These are phyloP conservation scores for Phaffomyces antillensis DNA, from an alignment of 805 yeast genomes.

Conservation along the genomic window DNA sequence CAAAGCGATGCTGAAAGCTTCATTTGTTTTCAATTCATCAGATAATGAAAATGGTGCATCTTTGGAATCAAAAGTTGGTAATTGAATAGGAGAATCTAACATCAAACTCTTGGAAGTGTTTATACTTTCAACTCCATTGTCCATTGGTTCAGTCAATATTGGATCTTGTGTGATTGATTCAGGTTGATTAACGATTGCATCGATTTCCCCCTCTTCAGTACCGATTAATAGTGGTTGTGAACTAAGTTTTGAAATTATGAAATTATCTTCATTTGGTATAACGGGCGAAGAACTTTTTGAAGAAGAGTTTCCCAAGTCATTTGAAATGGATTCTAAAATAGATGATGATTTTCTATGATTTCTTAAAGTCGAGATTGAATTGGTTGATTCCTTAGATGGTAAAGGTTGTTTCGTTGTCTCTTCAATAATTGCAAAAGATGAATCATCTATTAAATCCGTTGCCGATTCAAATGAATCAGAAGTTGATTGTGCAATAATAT, in stretches of 20 bases:
- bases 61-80: slow-evolving; percentile 1
- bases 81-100: slow-evolving; percentile 5
- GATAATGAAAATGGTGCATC: slow-evolving; percentile 10
- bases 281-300: not conserved
- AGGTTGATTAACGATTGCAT: not conserved
- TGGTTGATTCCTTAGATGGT: slow-evolving; percentile 11
- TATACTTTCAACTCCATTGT: not conserved
- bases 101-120: not conserved
- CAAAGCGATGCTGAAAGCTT: slow-evolving; percentile 6
- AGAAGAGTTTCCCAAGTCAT: slow-evolving; percentile 11
- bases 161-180: not conserved
- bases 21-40: slow-evolving; percentile 15
- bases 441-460: slow-evolving; percentile 15
- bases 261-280: not conserved
- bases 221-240: not conserved
- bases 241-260: not conserved
- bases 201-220: not conserved
- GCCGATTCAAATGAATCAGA: slow-evolving; percentile 19
- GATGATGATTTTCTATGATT: slow-evolving; percentile 16
- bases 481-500: slow-evolving; percentile 12
- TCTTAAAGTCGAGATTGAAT: slow-evolving; percentile 17
- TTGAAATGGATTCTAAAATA: slow-evolving; percentile 16
- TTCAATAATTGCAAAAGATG: slow-evolving; percentile 1
- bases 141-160: slow-evolving; percentile 1
- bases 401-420: not conserved